Evolutionary conservation across 2,329 filamentous ascomycete species (phyloP).

Genomic region (Sphaerulina populicola): DNA sequence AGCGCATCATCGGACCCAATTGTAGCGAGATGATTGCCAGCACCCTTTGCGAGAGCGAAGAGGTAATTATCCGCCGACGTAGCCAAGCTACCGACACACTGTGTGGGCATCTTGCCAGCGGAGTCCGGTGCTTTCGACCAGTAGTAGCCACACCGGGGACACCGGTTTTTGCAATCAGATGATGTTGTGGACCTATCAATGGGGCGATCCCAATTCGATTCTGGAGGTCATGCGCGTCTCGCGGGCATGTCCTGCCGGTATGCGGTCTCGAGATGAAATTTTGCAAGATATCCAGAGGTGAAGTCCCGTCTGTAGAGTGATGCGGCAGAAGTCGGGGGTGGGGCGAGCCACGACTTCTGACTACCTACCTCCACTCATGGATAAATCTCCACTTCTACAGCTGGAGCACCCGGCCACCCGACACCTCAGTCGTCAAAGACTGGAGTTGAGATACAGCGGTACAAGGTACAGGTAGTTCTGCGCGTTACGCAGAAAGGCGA

Average conservation of each 20-base stretch:
- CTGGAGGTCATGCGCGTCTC: neutral
- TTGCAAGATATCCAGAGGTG: neutral
- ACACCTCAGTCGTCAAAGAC: no score
- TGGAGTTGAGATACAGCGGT: no score
- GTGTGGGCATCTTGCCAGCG: slow-evolving; percentile 3
- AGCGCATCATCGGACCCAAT: slow-evolving; percentile 66
- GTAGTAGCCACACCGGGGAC: neutral
- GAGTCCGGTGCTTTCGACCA: neutral
- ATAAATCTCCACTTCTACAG: no score
- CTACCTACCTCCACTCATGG: neutral
- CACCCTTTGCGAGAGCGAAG: slow-evolving; percentile 45
- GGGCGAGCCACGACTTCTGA: neutral
- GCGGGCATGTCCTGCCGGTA: neutral
- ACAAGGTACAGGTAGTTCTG: neutral
- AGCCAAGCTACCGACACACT: slow-evolving; percentile 6
- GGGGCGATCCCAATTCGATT: neutral
- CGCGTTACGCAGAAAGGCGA: neutral
- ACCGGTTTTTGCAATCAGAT: neutral
- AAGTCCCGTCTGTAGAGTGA: neutral
- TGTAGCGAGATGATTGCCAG: slow-evolving; percentile 43
- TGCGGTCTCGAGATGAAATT: neutral
- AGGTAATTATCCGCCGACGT: slow-evolving; percentile 41
- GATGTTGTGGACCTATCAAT: neutral
- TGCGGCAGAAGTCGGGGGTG: neutral
- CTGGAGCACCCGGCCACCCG: no score